These are phyloP conservation scores for Tuber aestivum DNA, from an alignment of 495 filamentous ascomycete genomes.

Conservation along the genomic window DNA sequence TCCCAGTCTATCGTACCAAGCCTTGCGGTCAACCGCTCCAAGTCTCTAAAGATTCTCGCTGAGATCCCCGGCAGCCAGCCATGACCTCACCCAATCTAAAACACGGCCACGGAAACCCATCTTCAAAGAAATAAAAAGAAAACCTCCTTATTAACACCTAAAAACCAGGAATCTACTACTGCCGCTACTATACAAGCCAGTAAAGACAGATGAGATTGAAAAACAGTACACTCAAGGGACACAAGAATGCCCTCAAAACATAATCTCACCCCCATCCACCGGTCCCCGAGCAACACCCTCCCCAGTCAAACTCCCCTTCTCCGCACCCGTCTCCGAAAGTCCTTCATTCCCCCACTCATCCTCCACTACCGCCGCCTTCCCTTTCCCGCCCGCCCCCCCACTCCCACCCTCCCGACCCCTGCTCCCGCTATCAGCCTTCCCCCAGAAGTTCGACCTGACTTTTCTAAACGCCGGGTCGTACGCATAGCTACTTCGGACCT, in stretches of 20 bases:
- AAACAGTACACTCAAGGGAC: not conserved
- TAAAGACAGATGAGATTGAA: not conserved
- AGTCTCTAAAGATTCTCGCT: not conserved
- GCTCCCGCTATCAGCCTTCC: not conserved
- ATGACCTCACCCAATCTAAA: not conserved
- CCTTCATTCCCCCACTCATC: constrained; percentile 2
- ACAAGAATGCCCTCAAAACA: not conserved
- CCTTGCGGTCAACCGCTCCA: not conserved
- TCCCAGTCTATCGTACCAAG: not conserved
- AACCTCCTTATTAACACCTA: constrained; percentile 13
- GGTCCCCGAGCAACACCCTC: not conserved
- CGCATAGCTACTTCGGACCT: not conserved
- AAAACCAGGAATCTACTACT: constrained; percentile 23
- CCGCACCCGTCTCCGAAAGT: not conserved
- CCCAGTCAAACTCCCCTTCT: not conserved
- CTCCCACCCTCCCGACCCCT: not conserved
- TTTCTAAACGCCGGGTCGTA: not conserved
- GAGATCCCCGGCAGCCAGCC: not conserved
- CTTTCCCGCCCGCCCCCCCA: not conserved
- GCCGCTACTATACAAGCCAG: constrained; percentile 1
- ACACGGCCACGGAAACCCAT: constrained; percentile 8
- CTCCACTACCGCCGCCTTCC: not conserved
- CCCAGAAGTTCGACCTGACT: not conserved
- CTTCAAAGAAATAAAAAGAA: not conserved
- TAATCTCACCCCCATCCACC: constrained; percentile 5